These are phyloP conservation scores for Nepenthes gracilis DNA, from an alignment of 148 eudicot species.

Conservation along the genomic window DNA sequence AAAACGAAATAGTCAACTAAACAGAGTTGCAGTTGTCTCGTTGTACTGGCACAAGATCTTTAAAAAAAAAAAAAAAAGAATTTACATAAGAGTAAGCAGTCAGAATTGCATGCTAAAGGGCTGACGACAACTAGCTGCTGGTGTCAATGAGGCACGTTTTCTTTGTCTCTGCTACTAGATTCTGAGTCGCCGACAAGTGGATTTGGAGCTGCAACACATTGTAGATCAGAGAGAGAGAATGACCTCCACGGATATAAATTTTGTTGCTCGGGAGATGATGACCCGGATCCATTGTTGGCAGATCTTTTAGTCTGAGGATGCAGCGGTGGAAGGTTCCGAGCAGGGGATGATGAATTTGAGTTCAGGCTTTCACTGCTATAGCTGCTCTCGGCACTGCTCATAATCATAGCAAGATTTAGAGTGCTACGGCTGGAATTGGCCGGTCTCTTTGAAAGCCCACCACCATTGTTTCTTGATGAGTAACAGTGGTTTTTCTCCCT, in stretches of 20 bases:
- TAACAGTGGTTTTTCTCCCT: constrained; percentile 17
- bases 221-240: constrained; percentile 56
- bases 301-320: constrained; percentile 28
- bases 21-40: too few relatives aligned
- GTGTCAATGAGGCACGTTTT: neutral
- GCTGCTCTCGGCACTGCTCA: constrained; percentile 23
- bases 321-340: constrained; percentile 34
- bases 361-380: constrained; percentile 20
- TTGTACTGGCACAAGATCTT: too few relatives aligned
- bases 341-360: constrained; percentile 30
- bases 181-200: neutral
- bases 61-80: too few relatives aligned
- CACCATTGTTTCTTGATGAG: neutral
- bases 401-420: constrained; percentile 11
- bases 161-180: neutral
- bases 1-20: too few relatives aligned
- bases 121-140: neutral
- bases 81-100: neutral
- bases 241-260: constrained; percentile 36
- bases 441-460: constrained; percentile 29
- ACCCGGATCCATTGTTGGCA: constrained; percentile 10
- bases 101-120: neutral
- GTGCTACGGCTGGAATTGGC: constrained; percentile 29
- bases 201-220: constrained; percentile 16
- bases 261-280: constrained; percentile 12